phyloP scores from a whole-genome alignment of 257 asterid species.

The Jacaranda mimosifolia region DNA sequence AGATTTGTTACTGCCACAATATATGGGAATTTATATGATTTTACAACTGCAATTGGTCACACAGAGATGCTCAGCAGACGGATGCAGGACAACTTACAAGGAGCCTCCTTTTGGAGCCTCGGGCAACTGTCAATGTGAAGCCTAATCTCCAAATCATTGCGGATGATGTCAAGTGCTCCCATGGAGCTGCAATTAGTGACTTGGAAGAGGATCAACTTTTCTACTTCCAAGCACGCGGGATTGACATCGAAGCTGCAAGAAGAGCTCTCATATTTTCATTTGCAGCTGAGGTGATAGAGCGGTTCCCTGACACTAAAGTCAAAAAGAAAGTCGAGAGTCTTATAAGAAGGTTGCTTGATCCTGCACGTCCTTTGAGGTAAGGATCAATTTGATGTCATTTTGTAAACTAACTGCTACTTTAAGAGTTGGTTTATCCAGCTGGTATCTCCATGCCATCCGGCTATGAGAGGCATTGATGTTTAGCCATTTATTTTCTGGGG shows the following conservation, averaged over 20 bases:
- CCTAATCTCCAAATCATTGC: conserved; percentile 97
- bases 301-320: conserved; percentile 56
- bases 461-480: too few species aligned
- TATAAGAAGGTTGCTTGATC: conserved; percentile 60
- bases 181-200: conserved; percentile 96
- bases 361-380: conserved; percentile 51
- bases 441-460: neutral
- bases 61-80: conserved; percentile 93
- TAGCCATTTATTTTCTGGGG: conserved; percentile 26
- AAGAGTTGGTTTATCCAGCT: neutral
- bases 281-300: conserved; percentile 83
- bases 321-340: conserved; percentile 66
- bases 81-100: conserved; percentile 97
- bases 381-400: neutral
- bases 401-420: conserved; percentile 2
- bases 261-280: conserved; percentile 84
- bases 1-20: neutral
- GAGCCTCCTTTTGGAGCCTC: conserved; percentile 85
- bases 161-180: conserved; percentile 91
- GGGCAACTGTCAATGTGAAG: conserved; percentile 88
- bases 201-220: conserved; percentile 83
- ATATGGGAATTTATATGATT: neutral
- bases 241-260: conserved; percentile 74
- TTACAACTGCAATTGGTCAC: neutral
- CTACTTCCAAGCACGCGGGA: conserved; percentile 91